These are phyloP conservation scores for Aspergillus affinis DNA, from an alignment of 495 filamentous ascomycete species.

Conservation along the genomic window DNA sequence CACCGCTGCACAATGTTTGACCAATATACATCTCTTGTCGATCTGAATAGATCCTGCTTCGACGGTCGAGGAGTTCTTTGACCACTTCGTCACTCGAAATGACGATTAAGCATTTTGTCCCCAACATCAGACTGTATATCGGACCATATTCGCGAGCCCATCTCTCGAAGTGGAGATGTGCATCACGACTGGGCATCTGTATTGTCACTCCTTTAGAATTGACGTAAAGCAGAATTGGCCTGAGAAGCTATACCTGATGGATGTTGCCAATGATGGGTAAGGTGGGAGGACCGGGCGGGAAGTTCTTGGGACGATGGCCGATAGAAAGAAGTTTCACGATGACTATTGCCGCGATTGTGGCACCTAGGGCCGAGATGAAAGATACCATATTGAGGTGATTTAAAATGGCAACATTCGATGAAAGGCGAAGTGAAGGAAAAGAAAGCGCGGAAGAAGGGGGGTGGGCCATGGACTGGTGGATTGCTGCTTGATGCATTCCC, in stretches of 20 bases:
- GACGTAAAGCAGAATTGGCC: not conserved
- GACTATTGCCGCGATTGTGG: not conserved
- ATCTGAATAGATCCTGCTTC: slow-evolving; percentile 60
- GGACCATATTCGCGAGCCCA: slow-evolving; percentile 64
- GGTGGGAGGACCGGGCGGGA: slow-evolving; percentile 38
- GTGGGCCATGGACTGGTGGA: too few species aligned
- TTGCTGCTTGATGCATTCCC: too few species aligned
- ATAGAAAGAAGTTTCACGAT: slow-evolving; percentile 10
- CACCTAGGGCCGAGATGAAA: too few species aligned
- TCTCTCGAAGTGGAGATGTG: slow-evolving; percentile 51
- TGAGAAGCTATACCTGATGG: slow-evolving; percentile 14
- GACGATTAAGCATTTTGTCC: slow-evolving; percentile 57
- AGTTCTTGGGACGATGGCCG: slow-evolving; percentile 30
- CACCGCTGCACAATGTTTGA: slow-evolving; percentile 35
- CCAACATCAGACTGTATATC: slow-evolving; percentile 59
- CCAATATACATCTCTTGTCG: slow-evolving; percentile 50
- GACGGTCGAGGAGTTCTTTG: slow-evolving; percentile 58
- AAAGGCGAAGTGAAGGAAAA: too few species aligned
- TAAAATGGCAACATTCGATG: too few species aligned
- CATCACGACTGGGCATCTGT: slow-evolving; percentile 22
- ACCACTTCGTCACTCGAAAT: slow-evolving; percentile 58
- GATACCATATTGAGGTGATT: too few species aligned
- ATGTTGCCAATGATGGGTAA: slow-evolving; percentile 37
- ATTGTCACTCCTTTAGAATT: not conserved
- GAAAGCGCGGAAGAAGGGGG: too few species aligned